Evolutionary conservation across 75 land plant species (phyloP), one percentile per base, ranked within the genome.

Genomic region (Ceratopteris richardii): DNA sequence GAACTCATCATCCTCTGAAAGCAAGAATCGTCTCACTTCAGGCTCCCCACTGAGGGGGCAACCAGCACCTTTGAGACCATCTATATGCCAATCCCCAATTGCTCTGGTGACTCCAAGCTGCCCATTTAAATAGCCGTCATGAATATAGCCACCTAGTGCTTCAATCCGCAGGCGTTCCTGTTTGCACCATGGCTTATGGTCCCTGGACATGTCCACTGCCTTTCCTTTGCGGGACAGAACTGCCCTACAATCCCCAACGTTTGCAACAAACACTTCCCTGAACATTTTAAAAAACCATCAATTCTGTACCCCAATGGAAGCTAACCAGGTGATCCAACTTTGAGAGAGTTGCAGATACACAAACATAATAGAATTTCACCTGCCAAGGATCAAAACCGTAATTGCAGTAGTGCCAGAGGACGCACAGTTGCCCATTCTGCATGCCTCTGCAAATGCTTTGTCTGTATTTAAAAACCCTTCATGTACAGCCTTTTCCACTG

Each of bases 1-100:
- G 47, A 90, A 90, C 68, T 90, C 96, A 61, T 90, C 96, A 24
- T 86, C 96, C 39, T 77, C 71, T 3, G 87, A 75, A 50, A 90
- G 70, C 28, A 42, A 56, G 16, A 56, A 62, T 14, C 62, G 62
- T 76, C 76, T 76, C 12, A 86, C 19, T 66, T 90, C 96, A 37
- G 96, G 96, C 63, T 81, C 78, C 9, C 82, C 96, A 54, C 77
- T 86, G 5, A 90, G 74, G 18, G 96, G 96, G 19, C 78, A 76
- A 2, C 77, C 84, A 48, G 14, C 65, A 63, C 36, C 63, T 58
- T 90, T 90, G 72, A 90, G 44, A 30, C 96, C 96, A 71, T 83
- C 80, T 68, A 90, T 73, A 65, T 90, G 96, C 96, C 96, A 90
- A 40, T 86, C 92, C 36, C 96, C 96, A 7, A 86, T 62, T 27